Evolutionary conservation across 495 filamentous ascomycete species (phyloP), one percentile per base, ranked within the genome.

Genomic region (Neurospora pannonica): DNA sequence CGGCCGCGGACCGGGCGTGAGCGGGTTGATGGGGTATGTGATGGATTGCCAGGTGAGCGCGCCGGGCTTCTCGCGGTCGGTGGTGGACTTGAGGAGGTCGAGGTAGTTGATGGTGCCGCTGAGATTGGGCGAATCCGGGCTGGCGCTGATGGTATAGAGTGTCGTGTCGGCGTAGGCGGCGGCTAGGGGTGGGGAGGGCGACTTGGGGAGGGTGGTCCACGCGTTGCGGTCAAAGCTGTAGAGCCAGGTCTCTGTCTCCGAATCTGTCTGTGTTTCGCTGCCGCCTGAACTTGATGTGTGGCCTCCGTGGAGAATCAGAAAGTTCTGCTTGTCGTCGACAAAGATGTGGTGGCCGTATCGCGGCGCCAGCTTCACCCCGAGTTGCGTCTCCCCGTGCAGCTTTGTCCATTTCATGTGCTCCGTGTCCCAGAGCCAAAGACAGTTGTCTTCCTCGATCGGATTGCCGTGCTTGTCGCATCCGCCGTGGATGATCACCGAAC

Each of bases 401-500:
- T 74, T 77, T 1, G 72, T 67, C 80, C 86, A 87, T 2, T 78
- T 74, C 6, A 86, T 75, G 0, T 76, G 80, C 42, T 82, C 79
- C 3, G 83, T 79, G 73, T 87, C 78, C 73, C 84, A 89, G 2
- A 84, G 73, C 87, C 87, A 89, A 19, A 89, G 76, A 34, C 74
- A 80, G 13, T 79, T 79, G 28, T 77, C 81, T 71, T 88, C 85
- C 36, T 85, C 81, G 19, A 87, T 76, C 4, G 81, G 42, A 1
- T 78, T 71, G 2, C 80, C 83, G 3, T 76, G 46, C 21, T 76
- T 76, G 28, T 81, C 85, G 1, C 77, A 75, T 1, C 87, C 86
- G 36, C 87, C 87, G 71, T 86, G 85, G 5, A 88, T 75, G 54
- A 84, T 80, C 8, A 89, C 74, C 54, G 74, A 77, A 9, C 77